A percentile compares a stretch with the other conserved stretches of the same genome.
These are phyloP conservation scores for Podila verticillata DNA, from an alignment of 192 early-diverging fungal genomes.

Conservation along the genomic window DNA sequence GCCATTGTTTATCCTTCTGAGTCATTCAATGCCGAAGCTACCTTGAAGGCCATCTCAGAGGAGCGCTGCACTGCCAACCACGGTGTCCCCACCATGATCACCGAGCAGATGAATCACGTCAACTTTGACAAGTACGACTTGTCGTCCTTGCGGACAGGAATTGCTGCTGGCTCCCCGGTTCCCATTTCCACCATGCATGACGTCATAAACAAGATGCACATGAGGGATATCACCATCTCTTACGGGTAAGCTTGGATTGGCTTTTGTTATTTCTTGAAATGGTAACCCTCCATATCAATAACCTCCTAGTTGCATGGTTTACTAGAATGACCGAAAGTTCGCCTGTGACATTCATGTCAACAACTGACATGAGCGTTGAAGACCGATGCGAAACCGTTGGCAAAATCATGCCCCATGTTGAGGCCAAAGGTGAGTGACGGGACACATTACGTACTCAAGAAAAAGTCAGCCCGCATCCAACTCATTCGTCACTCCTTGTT, in stretches of 20 bases:
- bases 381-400: conserved; percentile 58
- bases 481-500: background rate
- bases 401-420: conserved; percentile 53
- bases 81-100: conserved; percentile 40
- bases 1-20: conserved; percentile 54
- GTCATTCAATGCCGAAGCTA: conserved; percentile 53
- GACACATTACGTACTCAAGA: background rate
- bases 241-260: conserved; percentile 9
- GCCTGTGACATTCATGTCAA: conserved; percentile 53
- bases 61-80: conserved; percentile 58
- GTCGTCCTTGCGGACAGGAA: conserved; percentile 53
- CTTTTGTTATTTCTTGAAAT: background rate
- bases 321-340: conserved; percentile 53
- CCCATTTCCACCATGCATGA: conserved; percentile 60
- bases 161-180: conserved; percentile 58
- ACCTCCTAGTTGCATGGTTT: background rate
- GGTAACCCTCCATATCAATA: background rate
- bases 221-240: conserved; percentile 53
- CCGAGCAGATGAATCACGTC: conserved; percentile 54
- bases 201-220: conserved; percentile 54
- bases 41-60: conserved; percentile 48
- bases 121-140: conserved; percentile 53
- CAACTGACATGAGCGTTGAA: conserved; percentile 25
- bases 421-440: conserved; percentile 42
- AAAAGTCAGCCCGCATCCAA: background rate